These are phyloP conservation scores for Pterocarpus santalinus DNA, from an alignment of 306 rosid species.

Conservation along the genomic window DNA sequence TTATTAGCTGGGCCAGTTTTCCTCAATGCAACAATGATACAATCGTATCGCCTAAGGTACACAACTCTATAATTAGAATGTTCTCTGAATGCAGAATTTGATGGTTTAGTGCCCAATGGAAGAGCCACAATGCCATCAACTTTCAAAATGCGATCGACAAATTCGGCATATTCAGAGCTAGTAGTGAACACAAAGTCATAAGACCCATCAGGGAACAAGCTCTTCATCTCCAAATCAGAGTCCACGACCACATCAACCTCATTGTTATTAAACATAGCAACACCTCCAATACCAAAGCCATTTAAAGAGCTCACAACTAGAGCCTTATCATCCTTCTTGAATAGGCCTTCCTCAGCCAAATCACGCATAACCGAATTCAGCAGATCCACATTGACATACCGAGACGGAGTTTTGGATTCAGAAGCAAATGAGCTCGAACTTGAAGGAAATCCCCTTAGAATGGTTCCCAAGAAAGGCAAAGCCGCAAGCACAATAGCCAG, in stretches of 20 bases:
- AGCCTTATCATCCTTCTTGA: constrained; percentile 50
- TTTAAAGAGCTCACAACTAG: constrained; percentile 53
- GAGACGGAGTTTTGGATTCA: constrained; percentile 1
- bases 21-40: constrained; percentile 64
- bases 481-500: constrained; percentile 62
- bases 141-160: constrained; percentile 63
- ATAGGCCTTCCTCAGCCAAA: constrained; percentile 59
- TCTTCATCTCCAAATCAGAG: constrained; percentile 53
- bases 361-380: constrained; percentile 61
- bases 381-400: constrained; percentile 32
- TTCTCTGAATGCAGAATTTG: constrained; percentile 42
- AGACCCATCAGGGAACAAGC: constrained; percentile 53
- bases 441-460: constrained; percentile 44
- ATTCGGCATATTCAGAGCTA: constrained; percentile 49
- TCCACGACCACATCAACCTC: constrained; percentile 49
- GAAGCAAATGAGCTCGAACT: constrained; percentile 21
- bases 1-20: constrained; percentile 43
- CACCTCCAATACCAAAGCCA: constrained; percentile 29
- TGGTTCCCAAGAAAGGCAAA: constrained; percentile 56
- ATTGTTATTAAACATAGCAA: constrained; percentile 6
- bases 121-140: constrained; percentile 69
- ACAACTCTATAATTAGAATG: constrained; percentile 62
- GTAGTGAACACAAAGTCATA: constrained; percentile 65
- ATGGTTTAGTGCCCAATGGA: constrained; percentile 52
- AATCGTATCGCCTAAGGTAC: constrained; percentile 52